Conservation (phyloP, 805 yeast species). For the Candida alai region DNA sequence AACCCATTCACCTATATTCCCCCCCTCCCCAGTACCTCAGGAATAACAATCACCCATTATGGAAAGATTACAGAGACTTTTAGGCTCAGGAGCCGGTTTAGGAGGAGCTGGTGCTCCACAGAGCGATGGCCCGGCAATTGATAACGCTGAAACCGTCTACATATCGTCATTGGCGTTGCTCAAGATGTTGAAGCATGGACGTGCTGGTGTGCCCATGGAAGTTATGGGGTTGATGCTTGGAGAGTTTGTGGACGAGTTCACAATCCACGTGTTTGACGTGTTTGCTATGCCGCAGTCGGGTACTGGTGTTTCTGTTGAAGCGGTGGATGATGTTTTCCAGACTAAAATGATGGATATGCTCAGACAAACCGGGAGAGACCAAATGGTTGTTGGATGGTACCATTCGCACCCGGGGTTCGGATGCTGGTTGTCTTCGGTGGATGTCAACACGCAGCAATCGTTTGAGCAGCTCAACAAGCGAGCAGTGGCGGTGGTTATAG, state of each 20-base stretch:
- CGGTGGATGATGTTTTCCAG: conserved; percentile 98
- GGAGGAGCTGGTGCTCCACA: conserved; percentile 44
- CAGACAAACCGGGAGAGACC: conserved; percentile 97
- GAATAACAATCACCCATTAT: conserved; percentile 15
- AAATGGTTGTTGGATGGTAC: conserved; percentile 99
- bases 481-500: conserved; percentile 97
- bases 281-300: conserved; percentile 99
- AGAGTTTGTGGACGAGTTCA: conserved; percentile 94
- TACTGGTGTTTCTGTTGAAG: conserved; percentile 98
- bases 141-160: conserved; percentile 93
- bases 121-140: conserved; percentile 77
- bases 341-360: conserved; percentile 99
- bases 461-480: conserved; percentile 93
- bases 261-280: conserved; percentile 95
- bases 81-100: conserved; percentile 43
- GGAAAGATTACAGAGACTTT: conserved; percentile 49
- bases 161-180: conserved; percentile 91
- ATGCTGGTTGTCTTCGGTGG: conserved; percentile 98
- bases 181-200: conserved; percentile 96
- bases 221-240: conserved; percentile 98
- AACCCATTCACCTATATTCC: no score
- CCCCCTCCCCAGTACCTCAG: no score
- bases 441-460: conserved; percentile 96
- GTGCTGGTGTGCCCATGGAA: conserved; percentile 81
- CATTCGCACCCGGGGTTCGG: conserved; percentile 99